A percentile compares a stretch with the other conserved stretches of the same genome.
phyloP scores from a whole-genome alignment of 306 rosid species.

The Prunus dulcis region DNA sequence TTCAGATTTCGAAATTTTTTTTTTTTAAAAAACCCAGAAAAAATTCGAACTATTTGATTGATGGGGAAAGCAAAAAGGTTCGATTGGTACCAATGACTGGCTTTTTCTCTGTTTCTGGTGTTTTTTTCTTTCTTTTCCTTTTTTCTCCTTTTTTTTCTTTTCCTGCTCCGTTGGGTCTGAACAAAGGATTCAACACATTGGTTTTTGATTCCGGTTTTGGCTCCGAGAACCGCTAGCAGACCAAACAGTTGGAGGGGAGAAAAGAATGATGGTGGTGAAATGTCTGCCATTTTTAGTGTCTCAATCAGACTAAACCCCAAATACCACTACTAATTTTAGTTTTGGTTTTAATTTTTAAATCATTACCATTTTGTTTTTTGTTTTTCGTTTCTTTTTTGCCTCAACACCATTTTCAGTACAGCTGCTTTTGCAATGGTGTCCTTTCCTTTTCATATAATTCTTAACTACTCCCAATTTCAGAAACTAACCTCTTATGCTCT shows the following conservation, averaged over 20 bases:
- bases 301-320: slow-evolving; percentile 17
- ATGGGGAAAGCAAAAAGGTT: slow-evolving; percentile 50
- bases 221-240: slow-evolving; percentile 55
- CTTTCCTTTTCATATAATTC: background rate
- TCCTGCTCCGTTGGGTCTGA: slow-evolving; percentile 39
- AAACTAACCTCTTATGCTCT: background rate
- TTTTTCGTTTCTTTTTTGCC: background rate
- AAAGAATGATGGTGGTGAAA: slow-evolving; percentile 28
- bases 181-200: slow-evolving; percentile 41
- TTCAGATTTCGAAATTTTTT: slow-evolving; percentile 32
- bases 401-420: background rate
- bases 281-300: slow-evolving; percentile 50
- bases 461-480: background rate
- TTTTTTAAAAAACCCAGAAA: background rate
- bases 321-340: slow-evolving; percentile 25
- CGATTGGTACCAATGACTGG: slow-evolving; percentile 37
- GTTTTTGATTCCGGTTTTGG: slow-evolving; percentile 48
- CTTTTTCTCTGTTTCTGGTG: slow-evolving; percentile 36
- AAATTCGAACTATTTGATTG: slow-evolving; percentile 36
- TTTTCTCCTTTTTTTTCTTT: slow-evolving; percentile 12
- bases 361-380: background rate
- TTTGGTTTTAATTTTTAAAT: background rate
- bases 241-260: slow-evolving; percentile 56
- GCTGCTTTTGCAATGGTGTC: background rate
- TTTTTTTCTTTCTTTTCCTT: background rate